Base-by-base conservation (phyloP, 2,329 filamentous ascomycete species). In the Aureobasidium vineae region DNA sequence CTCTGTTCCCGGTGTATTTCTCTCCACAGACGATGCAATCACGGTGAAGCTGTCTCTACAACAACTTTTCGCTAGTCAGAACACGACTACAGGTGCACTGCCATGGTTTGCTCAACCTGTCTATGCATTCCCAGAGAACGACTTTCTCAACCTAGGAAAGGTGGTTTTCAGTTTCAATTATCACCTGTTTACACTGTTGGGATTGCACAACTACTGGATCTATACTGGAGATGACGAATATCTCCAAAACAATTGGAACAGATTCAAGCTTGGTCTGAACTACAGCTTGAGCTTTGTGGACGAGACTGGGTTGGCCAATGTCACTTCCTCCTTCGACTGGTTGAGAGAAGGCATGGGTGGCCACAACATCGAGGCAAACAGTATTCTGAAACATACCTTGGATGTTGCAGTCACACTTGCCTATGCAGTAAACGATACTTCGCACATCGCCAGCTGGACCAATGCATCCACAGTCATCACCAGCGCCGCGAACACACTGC, bases 151-250 rank as follows among this genome's bases (percentile, higher is more conserved):
- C 7, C 23, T 54, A 21, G 63, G 63, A 6, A 65, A 47, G 15
- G 16, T 80, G 1, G 73, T 83, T 7, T 84, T 84, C 1, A 82
- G 80, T 13, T 83, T 82, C 68, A 87, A 85, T 0, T 87, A 87
- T 69, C 85, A 87, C 68, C 71, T 83, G 0, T 82, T 83, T 69
- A 80, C 77, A 2, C 69, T 84, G 43, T 78, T 82, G 28, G 81
- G 79, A 11, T 73, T 81, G 0, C 75, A 78, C 1, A 79, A 82
- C 68, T 79, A 81, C 66, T 81, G 80, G 66, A 43, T 72, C 19
- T 72, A 71, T 61, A 68, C 77, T 68, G 77, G 77, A 1, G 75
- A 82, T 41, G 69, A 76, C 2, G 65, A 70, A 0, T 83, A 79
- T 69, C 72, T 82, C 0, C 63, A 73, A 5, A 72, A 69, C 3